Base-by-base conservation (phyloP, 1,284 basidiomycete genomes). In the Phylloboletellus chloephorus region DNA sequence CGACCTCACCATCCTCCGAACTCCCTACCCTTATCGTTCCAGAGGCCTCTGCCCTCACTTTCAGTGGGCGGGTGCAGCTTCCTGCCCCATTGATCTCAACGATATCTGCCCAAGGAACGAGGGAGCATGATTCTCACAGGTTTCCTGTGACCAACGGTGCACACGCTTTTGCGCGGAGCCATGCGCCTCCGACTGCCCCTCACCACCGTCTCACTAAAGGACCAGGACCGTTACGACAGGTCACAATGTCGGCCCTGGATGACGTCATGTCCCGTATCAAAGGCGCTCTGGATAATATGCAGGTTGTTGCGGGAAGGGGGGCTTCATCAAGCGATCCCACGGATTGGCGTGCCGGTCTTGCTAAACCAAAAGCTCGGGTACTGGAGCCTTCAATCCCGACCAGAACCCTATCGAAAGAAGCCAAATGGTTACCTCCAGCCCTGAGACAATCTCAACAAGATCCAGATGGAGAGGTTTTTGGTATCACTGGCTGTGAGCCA, bases 241-340 rank as follows among this genome's bases (percentile, higher is more conserved):
- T 76, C 30, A 71, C 79, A 12, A 82, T 88, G 72, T 79, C 84
- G 4, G 73, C 85, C 11, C 67, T 94, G 52, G 84, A 92, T 54
- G 84, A 90, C 56, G 79, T 82, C 39, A 85, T 96, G 74, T 89
- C 86, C 5, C 77, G 90, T 21, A 90, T 96, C 54, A 91, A 87
- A 57, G 89, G 87, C 16, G 91, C 83, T 4, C 66, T 95, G 55
- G 75, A 79, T 57, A 75, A 74, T 26, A 85, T 88, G 75, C 79
- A 85, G 40, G 65, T 70, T 21, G 49, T 62, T 32, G 56, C 46
- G 26, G 58, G 47, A 39, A 60, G 48, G 20, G 47, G 40, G 1
- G 10, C 31, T 31, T 34, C 39, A 31, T 46, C 34, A 30, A 54
- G 43, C 20, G 61, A 64, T 28, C 25, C 32, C 22, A 25, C 28